Evolutionary conservation across 371 early-diverging fungal genomes (phyloP).

Genomic region (Smittium culicis): DNA sequence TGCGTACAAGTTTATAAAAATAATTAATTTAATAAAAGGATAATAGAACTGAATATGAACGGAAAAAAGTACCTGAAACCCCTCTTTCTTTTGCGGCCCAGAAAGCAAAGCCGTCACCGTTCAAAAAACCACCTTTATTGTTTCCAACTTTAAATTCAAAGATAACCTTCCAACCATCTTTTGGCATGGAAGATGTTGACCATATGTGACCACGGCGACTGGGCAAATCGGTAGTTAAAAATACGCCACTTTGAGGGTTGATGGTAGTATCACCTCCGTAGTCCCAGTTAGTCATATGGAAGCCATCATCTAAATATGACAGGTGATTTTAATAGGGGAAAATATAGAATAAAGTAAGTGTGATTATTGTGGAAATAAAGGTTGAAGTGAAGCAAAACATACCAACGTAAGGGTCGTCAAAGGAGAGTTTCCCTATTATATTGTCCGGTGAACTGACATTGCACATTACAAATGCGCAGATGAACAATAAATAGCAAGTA

Average conservation of each 20-base stretch:
- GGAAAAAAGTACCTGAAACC: constrained; percentile 17
- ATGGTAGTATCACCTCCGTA: constrained; percentile 38
- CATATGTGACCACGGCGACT: constrained; percentile 78
- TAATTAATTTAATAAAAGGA: neutral
- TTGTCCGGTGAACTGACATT: too few relatives aligned
- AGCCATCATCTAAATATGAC: constrained; percentile 26
- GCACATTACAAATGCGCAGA: too few relatives aligned
- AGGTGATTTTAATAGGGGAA: neutral
- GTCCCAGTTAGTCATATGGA: constrained; percentile 31
- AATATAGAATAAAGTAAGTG: neutral
- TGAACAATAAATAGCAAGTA: too few relatives aligned
- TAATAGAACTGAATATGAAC: neutral
- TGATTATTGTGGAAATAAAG: neutral
- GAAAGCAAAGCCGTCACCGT: constrained; percentile 93
- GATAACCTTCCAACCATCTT: constrained; percentile 70
- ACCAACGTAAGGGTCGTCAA: neutral
- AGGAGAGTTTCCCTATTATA: neutral
- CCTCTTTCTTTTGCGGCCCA: constrained; percentile 58
- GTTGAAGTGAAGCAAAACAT: neutral
- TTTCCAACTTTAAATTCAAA: constrained; percentile 73
- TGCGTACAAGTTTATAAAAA: neutral
- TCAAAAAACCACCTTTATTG: constrained; percentile 45
- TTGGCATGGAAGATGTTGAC: constrained; percentile 53
- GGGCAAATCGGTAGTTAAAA: constrained; percentile 66
- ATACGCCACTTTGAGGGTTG: constrained; percentile 56